Evolutionary conservation across 495 filamentous ascomycete species (phyloP).

Genomic region (Pyronema domesticum): DNA sequence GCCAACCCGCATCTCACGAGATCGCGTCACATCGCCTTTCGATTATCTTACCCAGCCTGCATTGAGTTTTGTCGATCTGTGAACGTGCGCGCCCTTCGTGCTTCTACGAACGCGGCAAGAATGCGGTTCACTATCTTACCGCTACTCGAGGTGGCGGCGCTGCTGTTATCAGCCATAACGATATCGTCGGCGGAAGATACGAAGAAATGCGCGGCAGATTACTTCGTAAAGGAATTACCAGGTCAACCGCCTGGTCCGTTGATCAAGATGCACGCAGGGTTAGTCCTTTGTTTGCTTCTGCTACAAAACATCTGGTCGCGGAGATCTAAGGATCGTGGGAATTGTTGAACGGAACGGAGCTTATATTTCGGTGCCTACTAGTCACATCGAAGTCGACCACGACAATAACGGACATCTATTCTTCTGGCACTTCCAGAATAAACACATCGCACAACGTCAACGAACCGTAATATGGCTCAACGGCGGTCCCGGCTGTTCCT

Average conservation of each 20-base stretch:
- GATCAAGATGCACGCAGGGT: conserved; percentile 97
- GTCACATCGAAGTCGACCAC: conserved; percentile 76
- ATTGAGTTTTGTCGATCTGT: neutral
- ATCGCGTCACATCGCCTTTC: no score
- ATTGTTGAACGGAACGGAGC: neutral
- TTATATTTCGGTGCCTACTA: conserved; percentile 23
- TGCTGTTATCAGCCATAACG: neutral
- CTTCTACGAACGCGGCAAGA: neutral
- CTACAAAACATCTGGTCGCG: neutral
- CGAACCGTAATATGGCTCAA: conserved; percentile 95
- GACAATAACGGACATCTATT: conserved; percentile 81
- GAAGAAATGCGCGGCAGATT: conserved; percentile 51
- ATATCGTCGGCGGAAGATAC: conserved; percentile 1
- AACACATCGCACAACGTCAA: conserved; percentile 81
- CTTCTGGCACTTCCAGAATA: conserved; percentile 95
- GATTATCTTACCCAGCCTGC: neutral
- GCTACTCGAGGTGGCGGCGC: neutral
- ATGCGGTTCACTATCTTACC: conserved; percentile 3
- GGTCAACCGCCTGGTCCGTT: conserved; percentile 59
- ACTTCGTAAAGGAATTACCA: conserved; percentile 69
- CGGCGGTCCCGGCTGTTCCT: conserved; percentile 89
- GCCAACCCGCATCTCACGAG: no score
- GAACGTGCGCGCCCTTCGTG: neutral
- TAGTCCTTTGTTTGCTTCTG: conserved; percentile 24
- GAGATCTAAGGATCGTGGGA: neutral